phyloP scores from a whole-genome alignment of 257 asterid genomes.

The Solanum ahanhuiri region DNA sequence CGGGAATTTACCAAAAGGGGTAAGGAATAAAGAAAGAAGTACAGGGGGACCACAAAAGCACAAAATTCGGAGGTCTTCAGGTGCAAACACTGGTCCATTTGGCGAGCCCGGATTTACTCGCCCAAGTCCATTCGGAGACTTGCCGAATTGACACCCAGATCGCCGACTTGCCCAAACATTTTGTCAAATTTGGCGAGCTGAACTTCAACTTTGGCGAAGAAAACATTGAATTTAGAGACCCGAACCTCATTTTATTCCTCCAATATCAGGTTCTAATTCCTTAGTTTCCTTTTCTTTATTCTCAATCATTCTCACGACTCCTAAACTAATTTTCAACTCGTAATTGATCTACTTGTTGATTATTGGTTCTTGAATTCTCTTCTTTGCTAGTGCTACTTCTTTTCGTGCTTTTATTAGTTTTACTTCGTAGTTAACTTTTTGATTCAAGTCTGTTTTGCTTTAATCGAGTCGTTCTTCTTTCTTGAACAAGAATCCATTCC shows the following conservation, averaged over 20 bases:
- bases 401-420: background rate
- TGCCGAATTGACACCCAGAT: background rate
- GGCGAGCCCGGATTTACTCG: rapidly evolving
- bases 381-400: background rate
- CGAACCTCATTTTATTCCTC: background rate
- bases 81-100: background rate
- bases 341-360: no score
- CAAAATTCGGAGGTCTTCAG: no score
- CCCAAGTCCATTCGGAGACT: no score
- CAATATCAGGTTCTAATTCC: background rate
- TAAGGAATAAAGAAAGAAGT: no score
- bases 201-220: no score
- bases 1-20: no score
- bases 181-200: background rate
- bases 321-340: background rate
- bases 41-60: no score
- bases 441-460: no score
- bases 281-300: no score
- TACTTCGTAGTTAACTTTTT: background rate
- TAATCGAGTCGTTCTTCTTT: background rate
- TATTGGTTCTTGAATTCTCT: background rate
- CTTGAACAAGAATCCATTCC: background rate
- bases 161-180: background rate
- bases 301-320: background rate
- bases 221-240: background rate